Base-by-base conservation (phyloP, 2,329 filamentous ascomycete species). In the Fusarium redolens region DNA sequence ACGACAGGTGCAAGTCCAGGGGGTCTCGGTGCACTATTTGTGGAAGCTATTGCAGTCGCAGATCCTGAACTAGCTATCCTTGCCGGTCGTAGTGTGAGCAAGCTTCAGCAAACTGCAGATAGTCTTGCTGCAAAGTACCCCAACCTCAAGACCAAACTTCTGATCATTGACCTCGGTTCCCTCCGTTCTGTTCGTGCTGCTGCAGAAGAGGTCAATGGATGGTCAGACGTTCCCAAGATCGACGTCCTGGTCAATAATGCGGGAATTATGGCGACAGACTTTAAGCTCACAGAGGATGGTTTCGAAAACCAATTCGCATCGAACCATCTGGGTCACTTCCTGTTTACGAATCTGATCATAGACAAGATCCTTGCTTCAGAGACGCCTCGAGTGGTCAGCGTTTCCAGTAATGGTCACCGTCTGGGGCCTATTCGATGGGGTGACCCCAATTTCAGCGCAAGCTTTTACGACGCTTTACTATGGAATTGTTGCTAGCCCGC, bases 271-370 rank as follows among this genome's bases (percentile, higher is more conserved):
- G 66, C 65, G 0, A 69, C 66, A 1, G 65, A 69, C 4, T 69
- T 69, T 4, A 43, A 30, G 7, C 65, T 69, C 0, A 64, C 66
- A 10, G 44, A 69, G 3, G 58, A 69, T 3, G 66, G 66, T 0
- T 69, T 69, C 10, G 66, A 69, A 37, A 52, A 7, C 1, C 65
- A 69, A 25, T 43, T 69, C 5, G 65, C 50, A 6, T 69, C 65
- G 12, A 69, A 69, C 10, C 65, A 69, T 14, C 47, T 69, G 0
- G 65, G 66, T 0, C 66, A 69, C 51, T 69, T 69, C 1, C 15
- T 69, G 2, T 69, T 69, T 28, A 69, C 66, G 4, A 69, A 69
- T n/a, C 13, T 69, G 0, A 43, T 69, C 13, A 48, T 69, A 0
- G n/a, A 57, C 0, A 69, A 52, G 6, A 25, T 64, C 5, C 13